Conservation (phyloP, 2,329 filamentous ascomycete genomes). For the Arthrocladium fulminans region DNA sequence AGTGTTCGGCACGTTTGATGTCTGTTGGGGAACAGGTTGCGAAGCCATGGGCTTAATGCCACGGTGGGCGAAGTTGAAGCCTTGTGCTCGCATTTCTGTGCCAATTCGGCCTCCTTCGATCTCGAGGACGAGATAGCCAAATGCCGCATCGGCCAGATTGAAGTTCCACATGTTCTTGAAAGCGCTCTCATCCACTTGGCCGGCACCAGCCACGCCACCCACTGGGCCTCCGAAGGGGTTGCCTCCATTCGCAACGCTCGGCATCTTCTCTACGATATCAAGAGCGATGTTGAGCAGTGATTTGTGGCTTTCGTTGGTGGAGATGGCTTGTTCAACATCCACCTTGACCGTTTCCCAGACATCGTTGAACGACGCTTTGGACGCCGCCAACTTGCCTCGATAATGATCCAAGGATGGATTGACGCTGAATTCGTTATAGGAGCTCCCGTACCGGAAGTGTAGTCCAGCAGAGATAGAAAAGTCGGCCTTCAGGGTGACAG, state of each 20-base stretch:
- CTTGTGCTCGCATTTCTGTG: constrained; percentile 96
- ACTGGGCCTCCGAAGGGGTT: constrained; percentile 91
- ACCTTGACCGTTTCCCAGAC: constrained; percentile 98
- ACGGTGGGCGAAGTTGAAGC: constrained; percentile 97
- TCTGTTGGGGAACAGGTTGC: constrained; percentile 14
- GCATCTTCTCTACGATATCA: constrained; percentile 96
- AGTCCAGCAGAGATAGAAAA: constrained; percentile 96
- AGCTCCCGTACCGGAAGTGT: constrained; percentile 97
- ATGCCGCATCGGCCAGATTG: constrained; percentile 82
- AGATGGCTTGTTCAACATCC: constrained; percentile 89
- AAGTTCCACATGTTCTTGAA: constrained; percentile 99
- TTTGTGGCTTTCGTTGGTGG: constrained; percentile 88
- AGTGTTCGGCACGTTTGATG: constrained; percentile 9
- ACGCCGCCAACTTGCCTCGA: constrained; percentile 93
- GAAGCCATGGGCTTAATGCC: constrained; percentile 43
- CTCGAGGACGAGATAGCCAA: constrained; percentile 90
- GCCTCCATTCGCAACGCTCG: constrained; percentile 82
- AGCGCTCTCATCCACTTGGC: constrained; percentile 92
- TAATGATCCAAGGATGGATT: constrained; percentile 98
- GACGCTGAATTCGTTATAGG: constrained; percentile 99
- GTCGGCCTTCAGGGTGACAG: constrained; percentile 92
- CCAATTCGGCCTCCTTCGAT: constrained; percentile 92
- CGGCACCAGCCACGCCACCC: constrained; percentile 59
- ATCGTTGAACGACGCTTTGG: constrained; percentile 96
- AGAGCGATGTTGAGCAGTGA: constrained; percentile 84